Evolutionary conservation across 768 basidiomycete genomes (phyloP).

Genomic region (Amanita rimosa): DNA sequence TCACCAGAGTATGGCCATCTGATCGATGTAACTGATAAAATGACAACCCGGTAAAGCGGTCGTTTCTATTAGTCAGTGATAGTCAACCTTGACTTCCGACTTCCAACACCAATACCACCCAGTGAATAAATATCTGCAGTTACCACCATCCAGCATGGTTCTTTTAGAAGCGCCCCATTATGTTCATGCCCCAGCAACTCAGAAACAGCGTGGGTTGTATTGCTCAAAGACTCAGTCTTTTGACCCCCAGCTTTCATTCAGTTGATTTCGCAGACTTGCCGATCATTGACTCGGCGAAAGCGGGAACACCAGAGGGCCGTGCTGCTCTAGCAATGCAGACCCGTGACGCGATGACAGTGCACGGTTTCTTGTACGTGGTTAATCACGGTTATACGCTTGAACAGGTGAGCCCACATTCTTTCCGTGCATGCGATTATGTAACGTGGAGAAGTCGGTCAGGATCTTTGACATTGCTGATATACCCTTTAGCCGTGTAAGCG

Average conservation of each 20-base stretch:
- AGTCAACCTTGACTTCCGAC: too few relatives aligned
- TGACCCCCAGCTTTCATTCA: conserved; percentile 4
- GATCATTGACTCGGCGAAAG: conserved; percentile 37
- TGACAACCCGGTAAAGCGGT: too few relatives aligned
- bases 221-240: too few relatives aligned
- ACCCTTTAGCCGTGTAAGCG: conserved; percentile 27
- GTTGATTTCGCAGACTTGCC: conserved; percentile 37
- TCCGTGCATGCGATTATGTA: neutral
- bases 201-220: conserved; percentile 6
- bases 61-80: too few relatives aligned
- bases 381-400: conserved; percentile 31
- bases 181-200: conserved; percentile 8
- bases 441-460: conserved; percentile 24
- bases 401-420: conserved; percentile 19
- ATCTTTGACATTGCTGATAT: conserved; percentile 40
- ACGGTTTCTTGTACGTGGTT: conserved; percentile 38
- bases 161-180: conserved; percentile 13
- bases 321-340: conserved; percentile 26
- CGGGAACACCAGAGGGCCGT: conserved; percentile 24
- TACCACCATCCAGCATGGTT: neutral
- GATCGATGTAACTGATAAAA: too few relatives aligned
- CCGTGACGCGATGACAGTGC: conserved; percentile 30
- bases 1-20: too few relatives aligned
- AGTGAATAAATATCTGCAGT: too few relatives aligned
- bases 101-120: too few relatives aligned